Conservation (phyloP, 306 rosid species). For the Phaseolus lunatus region DNA sequence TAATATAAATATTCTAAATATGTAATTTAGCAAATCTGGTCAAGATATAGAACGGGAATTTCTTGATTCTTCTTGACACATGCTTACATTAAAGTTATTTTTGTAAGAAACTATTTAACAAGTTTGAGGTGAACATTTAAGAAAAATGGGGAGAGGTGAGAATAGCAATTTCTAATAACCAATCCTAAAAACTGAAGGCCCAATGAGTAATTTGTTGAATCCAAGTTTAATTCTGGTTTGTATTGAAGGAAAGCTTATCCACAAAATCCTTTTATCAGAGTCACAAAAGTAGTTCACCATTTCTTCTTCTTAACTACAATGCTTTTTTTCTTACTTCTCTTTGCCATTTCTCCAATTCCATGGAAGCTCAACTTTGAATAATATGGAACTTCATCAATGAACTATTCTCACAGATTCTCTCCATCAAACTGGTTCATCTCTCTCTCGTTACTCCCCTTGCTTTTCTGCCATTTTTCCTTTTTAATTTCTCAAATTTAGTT, state of each 20-base stretch:
- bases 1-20: no score
- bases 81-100: no score
- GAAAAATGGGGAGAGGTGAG: no score
- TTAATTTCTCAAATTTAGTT: no score
- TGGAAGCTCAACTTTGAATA: slow-evolving; percentile 10
- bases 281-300: slow-evolving; percentile 8
- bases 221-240: slow-evolving; percentile 33
- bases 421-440: slow-evolving; percentile 43
- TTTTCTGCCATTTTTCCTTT: neutral
- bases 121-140: no score
- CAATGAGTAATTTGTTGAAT: neutral
- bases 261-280: neutral
- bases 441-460: neutral
- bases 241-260: slow-evolving; percentile 46
- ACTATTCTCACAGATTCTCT: neutral
- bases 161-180: neutral
- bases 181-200: neutral
- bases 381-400: neutral
- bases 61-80: no score
- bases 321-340: no score
- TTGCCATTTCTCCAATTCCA: neutral
- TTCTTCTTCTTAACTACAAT: slow-evolving; percentile 7
- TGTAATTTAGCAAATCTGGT: no score
- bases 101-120: no score
- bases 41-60: no score